Conservation (phyloP, 2,329 filamentous ascomycete species). For the Cercospora citrullina region DNA sequence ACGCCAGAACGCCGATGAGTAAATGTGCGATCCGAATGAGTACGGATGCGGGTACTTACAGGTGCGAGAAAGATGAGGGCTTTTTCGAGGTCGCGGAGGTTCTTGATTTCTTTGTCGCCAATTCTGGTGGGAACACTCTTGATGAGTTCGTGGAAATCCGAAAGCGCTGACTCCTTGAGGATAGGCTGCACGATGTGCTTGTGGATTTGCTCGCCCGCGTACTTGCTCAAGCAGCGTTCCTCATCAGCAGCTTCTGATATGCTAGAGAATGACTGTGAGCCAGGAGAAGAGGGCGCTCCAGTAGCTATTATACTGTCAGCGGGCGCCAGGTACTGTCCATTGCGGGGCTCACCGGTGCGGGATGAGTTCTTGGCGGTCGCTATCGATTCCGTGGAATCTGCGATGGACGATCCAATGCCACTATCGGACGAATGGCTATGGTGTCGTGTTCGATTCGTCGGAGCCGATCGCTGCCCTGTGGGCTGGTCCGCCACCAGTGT, state of each 20-base stretch:
- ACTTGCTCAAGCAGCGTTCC: constrained; percentile 60
- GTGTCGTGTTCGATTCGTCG: constrained; percentile 48
- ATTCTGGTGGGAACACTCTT: constrained; percentile 77
- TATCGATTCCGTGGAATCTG: constrained; percentile 31
- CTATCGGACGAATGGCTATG: constrained; percentile 80
- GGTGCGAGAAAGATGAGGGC: constrained; percentile 86
- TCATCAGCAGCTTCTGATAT: constrained; percentile 44
- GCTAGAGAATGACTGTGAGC: constrained; percentile 47
- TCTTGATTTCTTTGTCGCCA: constrained; percentile 80
- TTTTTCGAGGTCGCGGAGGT: constrained; percentile 91
- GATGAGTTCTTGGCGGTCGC: constrained; percentile 31
- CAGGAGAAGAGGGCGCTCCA: constrained; percentile 8
- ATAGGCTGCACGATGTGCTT: constrained; percentile 78
- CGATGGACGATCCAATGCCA: constrained; percentile 80
- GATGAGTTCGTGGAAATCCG: constrained; percentile 78
- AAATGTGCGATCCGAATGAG: constrained; percentile 60
- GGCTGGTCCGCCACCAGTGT: constrained; percentile 46
- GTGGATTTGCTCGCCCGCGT: constrained; percentile 74
- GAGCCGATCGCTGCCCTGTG: constrained; percentile 28
- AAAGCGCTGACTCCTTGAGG: constrained; percentile 68
- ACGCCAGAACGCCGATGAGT: constrained; percentile 62
- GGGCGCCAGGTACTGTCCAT: background rate
- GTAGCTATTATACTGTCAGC: constrained; percentile 9
- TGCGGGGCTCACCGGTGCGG: constrained; percentile 29
- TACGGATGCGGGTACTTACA: constrained; percentile 68